Evolutionary conservation across 192 early-diverging fungal genomes (phyloP), one percentile per base, ranked within the genome.

Genomic region (Coemansia sp.): DNA sequence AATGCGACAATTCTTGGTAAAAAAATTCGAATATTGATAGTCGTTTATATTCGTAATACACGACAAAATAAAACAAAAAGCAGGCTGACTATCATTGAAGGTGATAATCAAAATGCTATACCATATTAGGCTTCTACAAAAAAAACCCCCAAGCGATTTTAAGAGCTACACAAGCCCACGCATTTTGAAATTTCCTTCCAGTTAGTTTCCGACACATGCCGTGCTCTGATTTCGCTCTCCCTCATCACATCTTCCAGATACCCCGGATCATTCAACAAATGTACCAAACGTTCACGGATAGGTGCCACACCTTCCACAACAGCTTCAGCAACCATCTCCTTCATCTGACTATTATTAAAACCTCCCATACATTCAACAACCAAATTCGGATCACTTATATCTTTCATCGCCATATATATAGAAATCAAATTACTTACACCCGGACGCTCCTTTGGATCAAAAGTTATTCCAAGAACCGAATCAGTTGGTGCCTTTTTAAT

Each of bases 341-440:
- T 94, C 27, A 97, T 63, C 50, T 84, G 78, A 29, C 59, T 82
- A 52, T 83, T 81, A 24, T 46, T 70, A 5, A 64, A 34, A 4
- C 46, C 62, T 46, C 81, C 78, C 39, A 80, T 64, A n/a, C n/a
- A n/a, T 20, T 72, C 41, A 0, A 71, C 72, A 6, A 85, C 79
- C 25, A 77, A 69, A 6, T 80, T 79, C 9, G 43, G 44, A 9
- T 17, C 17, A 4, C 36, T 75, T 22, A n/a, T 50, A 28, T 53
- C 58, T 39, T 9, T 65, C 55, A 78, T 34, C 1, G 81, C 82
- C 9, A 85, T 78, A 50, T 89, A 87, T 30, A 97, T 91, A n/a
- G 72, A 50, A 3, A 97, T 29, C 56, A 97, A 49, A 53, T 94
- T 97, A 24, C 85, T 79, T 3, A 97, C 83, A 6, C 89, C 94